phyloP scores from a whole-genome alignment of 2,329 filamentous ascomycete species.

The Alternaria postmessia region DNA sequence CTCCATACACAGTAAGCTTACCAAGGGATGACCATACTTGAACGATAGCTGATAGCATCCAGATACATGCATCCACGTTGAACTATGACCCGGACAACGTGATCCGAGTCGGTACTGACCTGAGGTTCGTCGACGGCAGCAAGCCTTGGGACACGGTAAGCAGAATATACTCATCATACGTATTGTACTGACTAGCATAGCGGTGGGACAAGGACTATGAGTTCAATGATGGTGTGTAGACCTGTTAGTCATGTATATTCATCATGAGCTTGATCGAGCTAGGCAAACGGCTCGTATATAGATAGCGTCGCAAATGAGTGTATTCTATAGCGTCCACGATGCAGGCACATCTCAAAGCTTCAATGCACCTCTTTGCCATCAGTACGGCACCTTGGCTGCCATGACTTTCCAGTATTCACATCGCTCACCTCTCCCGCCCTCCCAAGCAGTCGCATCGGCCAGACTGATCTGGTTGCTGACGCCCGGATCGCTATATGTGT shows the following conservation, averaged over 20 bases:
- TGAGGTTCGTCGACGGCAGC: slow-evolving; percentile 63
- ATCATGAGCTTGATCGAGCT: neutral
- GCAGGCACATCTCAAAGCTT: neutral
- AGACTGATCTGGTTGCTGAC: slow-evolving; percentile 41
- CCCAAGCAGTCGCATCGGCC: slow-evolving; percentile 40
- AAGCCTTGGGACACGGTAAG: slow-evolving; percentile 60
- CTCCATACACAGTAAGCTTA: slow-evolving; percentile 35
- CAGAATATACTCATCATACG: neutral
- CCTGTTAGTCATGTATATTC: neutral
- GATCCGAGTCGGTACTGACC: slow-evolving; percentile 64
- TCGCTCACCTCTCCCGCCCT: slow-evolving; percentile 41
- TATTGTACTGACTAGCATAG: slow-evolving; percentile 19
- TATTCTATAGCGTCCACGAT: neutral
- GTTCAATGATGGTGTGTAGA: slow-evolving; percentile 40
- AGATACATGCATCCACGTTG: slow-evolving; percentile 67
- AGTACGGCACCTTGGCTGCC: slow-evolving; percentile 38
- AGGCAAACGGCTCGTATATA: neutral
- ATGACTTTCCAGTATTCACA: slow-evolving; percentile 43
- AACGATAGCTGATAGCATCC: slow-evolving; percentile 14
- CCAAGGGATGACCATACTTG: no score
- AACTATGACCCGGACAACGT: slow-evolving; percentile 62
- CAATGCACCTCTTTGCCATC: slow-evolving; percentile 5
- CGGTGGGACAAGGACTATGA: slow-evolving; percentile 45
- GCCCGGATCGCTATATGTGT: slow-evolving; percentile 41
- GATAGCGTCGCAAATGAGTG: neutral